Base-by-base conservation (phyloP, 805 yeast species). In the Pichia rugopelliculosa region DNA sequence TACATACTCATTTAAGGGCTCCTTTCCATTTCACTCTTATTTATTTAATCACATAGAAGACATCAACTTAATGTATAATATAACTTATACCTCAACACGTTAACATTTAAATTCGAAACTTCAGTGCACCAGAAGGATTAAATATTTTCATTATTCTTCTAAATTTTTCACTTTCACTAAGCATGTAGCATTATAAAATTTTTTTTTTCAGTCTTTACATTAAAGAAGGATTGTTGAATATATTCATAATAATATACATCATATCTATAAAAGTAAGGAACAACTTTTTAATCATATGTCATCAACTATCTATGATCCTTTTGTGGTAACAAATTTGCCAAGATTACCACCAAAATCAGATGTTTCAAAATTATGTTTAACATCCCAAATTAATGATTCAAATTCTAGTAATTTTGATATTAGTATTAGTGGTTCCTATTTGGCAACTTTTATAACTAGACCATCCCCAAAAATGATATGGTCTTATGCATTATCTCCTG, bases 401-500 rank as follows among this genome's bases (percentile, higher is more conserved):
- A 65, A 66, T 18, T 58, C 69, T 6, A 58, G 66, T 39, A 56
- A 59, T 34, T 66, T 77, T 49, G 80, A 77, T 55, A 55, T 77
- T 42, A 80, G 76, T n/a, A 69, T 77, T 41, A 72, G 77, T 48
- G 79, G 77, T 44, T 76, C 80, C 36, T 71, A 70, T 53, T 65
- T 77, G 37, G 75, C 79, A 26, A 69, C 76, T 34, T 76, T 72
- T 56, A 64, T 77, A 33, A 70, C 75, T 44, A 73, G 69, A 54
- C 83, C 83, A 17, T 69, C 79, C 13, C 83, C 83, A n/a, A 75
- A 72, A 50, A 62, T 77, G 59, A 63, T 71, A 36, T 77, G 82
- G 82, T 73, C 80, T 4, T 67, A 70, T 55, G 73, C 82, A 20
- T 64, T 77, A 41, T 68, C 77, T 18, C 82, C 82, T 7, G 66